Conservation (phyloP, 345 rosid species). For the Eutrema yunnanense region DNA sequence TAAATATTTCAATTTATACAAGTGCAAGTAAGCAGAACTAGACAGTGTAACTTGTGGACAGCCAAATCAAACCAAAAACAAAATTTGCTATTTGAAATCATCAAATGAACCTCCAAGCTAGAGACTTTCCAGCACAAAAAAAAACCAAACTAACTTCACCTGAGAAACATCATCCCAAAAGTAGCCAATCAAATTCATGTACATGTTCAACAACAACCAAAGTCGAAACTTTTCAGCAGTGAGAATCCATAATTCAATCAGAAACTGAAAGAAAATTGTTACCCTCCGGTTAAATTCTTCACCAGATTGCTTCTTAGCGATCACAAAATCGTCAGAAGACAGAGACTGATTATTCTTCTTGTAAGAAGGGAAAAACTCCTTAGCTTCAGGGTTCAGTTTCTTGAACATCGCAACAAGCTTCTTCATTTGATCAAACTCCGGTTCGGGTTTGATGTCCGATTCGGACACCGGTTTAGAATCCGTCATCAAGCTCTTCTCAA, state of each 20-base stretch:
- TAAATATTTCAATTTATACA: background rate
- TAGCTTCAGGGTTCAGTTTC: conserved; percentile 56
- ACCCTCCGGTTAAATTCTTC: conserved; percentile 26
- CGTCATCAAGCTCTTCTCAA: conserved; percentile 7
- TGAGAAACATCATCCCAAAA: background rate
- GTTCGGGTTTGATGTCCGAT: conserved; percentile 31
- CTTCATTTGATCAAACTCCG: conserved; percentile 32
- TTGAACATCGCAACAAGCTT: conserved; percentile 58
- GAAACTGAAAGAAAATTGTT: background rate
- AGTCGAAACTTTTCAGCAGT: background rate
- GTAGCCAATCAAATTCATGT: background rate
- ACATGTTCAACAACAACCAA: background rate
- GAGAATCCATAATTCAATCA: background rate
- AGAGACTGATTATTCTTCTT: conserved; percentile 14
- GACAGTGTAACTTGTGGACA: background rate
- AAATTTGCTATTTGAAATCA: background rate
- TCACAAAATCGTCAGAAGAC: conserved; percentile 3
- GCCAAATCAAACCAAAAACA: background rate
- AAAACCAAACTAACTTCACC: background rate
- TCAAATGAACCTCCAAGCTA: background rate
- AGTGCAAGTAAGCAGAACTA: background rate
- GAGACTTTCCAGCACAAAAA: conserved; percentile 1
- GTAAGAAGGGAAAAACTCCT: conserved; percentile 56
- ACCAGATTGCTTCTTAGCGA: conserved; percentile 15
- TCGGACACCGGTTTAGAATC: conserved; percentile 36